Base-by-base conservation (phyloP, 1,284 basidiomycete genomes). In the Ganoderma sp. region DNA sequence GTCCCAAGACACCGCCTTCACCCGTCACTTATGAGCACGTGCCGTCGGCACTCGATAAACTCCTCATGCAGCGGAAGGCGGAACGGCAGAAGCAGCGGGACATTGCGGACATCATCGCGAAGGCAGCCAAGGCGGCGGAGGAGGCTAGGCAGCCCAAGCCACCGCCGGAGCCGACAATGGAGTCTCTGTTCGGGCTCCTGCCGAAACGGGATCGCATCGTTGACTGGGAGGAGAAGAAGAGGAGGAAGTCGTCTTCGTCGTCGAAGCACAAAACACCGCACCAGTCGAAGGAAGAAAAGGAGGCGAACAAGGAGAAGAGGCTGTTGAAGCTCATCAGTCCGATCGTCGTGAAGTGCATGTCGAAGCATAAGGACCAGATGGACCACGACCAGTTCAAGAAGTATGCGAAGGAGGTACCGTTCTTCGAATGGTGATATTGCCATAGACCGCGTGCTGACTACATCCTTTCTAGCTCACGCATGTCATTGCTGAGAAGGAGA, bases 331-430 rank as follows among this genome's bases (percentile, higher is more conserved):
- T 98, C 28, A 89, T 99, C 9, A 93, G 96, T 28, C 90, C 90
- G 17, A 87, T 98, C 2, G 97, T 99, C 39, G 97, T 99, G 50
- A 91, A 90, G 77, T 89, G 85, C 69, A 95, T 99, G 94, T 94
- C 91, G 64, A 97, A 96, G 81, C 91, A 98, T 78, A 87, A 90
- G 72, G 86, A 91, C 67, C 82, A 89, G 67, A 87, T 99, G 81
- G 91, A 94, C 66, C 87, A 89, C 66, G 96, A 98, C 5, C 81
- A 86, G 64, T 99, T 99, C 85, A 99, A 99, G 85, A 92, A 91
- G 76, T 90, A 98, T 77, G 97, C 98, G 7, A 96, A 96, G 77
- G 95, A 99, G 87, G 96, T 96, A 73, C 54, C 70, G 72, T 52
- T 17, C 63, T 28, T 22, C 22, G 48, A 3, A 5, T 34, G 52